phyloP scores from a whole-genome alignment of 495 filamentous ascomycete species.

The Durotheca rogersii region DNA sequence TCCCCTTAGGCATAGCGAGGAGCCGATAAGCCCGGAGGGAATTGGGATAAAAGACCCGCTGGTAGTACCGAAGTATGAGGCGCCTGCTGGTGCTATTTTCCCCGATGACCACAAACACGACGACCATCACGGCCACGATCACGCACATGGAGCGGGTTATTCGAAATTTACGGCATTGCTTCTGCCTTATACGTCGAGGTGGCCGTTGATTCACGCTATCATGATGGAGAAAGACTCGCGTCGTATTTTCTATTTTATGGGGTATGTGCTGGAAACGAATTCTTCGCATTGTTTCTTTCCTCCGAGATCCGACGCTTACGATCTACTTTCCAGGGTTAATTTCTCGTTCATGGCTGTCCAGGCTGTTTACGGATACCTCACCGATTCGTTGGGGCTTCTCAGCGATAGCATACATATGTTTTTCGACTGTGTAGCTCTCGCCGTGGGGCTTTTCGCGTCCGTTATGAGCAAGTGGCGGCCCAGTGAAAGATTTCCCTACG shows the following conservation, averaged over 20 bases:
- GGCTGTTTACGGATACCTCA: conserved; percentile 87
- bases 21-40: conserved; percentile 18
- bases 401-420: conserved; percentile 99
- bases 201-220: conserved; percentile 79
- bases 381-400: conserved; percentile 88
- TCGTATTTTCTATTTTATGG: conserved; percentile 96
- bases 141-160: conserved; percentile 37
- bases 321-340: conserved; percentile 66
- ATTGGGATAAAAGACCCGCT: conserved; percentile 4
- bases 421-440: conserved; percentile 93
- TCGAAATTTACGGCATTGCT: conserved; percentile 67
- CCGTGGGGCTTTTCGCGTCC: conserved; percentile 88
- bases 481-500: conserved; percentile 84
- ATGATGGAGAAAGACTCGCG: conserved; percentile 90
- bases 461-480: conserved; percentile 98
- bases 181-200: conserved; percentile 62
- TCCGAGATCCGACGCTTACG: background rate
- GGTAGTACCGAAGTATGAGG: conserved; percentile 8
- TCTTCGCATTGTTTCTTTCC: too few species aligned
- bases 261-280: conserved; percentile 51
- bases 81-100: conserved; percentile 21
- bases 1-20: conserved; percentile 28
- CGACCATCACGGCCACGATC: conserved; percentile 24
- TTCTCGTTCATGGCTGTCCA: conserved; percentile 95
- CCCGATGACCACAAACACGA: conserved; percentile 29